Percentiles rank a stretch among this genome's conserved stretches.
These are phyloP conservation scores for Diddensiella santjacobensis DNA, from an alignment of 805 yeast species.

Conservation along the genomic window DNA sequence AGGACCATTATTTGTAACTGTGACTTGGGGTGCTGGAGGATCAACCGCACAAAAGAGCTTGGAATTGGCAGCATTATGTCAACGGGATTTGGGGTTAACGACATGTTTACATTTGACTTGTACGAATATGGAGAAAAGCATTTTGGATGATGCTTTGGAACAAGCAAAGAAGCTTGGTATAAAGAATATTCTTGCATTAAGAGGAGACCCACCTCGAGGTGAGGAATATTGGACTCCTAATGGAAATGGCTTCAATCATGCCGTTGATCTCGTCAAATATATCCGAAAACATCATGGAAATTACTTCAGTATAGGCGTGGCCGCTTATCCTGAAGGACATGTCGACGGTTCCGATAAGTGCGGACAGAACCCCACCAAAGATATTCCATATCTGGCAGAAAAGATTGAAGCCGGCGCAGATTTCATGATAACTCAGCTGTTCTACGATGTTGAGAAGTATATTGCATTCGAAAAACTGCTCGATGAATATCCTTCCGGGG, in stretches of 20 bases:
- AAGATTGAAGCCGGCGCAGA: slow-evolving; percentile 94
- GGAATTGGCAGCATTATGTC: slow-evolving; percentile 75
- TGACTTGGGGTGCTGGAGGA: slow-evolving; percentile 99
- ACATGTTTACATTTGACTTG: slow-evolving; percentile 95
- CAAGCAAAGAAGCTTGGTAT: slow-evolving; percentile 76
- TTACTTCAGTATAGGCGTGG: slow-evolving; percentile 91
- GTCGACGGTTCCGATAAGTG: slow-evolving; percentile 80
- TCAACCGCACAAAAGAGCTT: slow-evolving; percentile 83
- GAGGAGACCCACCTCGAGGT: slow-evolving; percentile 95
- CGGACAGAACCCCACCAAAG: slow-evolving; percentile 62
- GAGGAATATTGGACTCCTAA: slow-evolving; percentile 52
- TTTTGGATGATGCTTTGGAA: slow-evolving; percentile 75
- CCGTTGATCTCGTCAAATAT: slow-evolving; percentile 82
- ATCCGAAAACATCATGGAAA: slow-evolving; percentile 69
- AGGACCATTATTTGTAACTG: slow-evolving; percentile 85
- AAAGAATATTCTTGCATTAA: slow-evolving; percentile 80
- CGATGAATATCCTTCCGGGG: slow-evolving; percentile 32
- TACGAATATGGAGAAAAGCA: slow-evolving; percentile 76
- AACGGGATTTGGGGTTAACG: slow-evolving; percentile 71
- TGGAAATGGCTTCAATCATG: slow-evolving; percentile 62
- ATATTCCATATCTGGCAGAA: slow-evolving; percentile 74
- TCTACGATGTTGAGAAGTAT: slow-evolving; percentile 81
- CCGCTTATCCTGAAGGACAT: slow-evolving; percentile 98
- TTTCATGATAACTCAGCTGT: slow-evolving; percentile 85
- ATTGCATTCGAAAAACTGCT: slow-evolving; percentile 52